These are phyloP conservation scores for Naganishia vaughanmartiniae DNA, from an alignment of 768 basidiomycete species.

Conservation along the genomic window DNA sequence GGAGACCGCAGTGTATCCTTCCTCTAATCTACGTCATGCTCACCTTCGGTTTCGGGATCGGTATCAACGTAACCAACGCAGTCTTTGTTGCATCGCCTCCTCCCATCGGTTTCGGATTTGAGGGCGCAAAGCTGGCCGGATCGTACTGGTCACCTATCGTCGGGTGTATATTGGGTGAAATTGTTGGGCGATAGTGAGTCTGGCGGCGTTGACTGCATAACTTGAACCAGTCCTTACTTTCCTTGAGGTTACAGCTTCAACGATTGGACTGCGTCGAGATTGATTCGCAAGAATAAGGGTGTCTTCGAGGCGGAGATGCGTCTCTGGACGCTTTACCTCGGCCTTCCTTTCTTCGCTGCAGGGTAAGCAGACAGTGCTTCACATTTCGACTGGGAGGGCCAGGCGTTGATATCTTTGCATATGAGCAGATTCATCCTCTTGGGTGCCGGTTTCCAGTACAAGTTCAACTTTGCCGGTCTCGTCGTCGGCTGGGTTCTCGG, in stretches of 20 bases:
- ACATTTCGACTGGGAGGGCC: neutral
- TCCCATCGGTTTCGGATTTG: conserved; percentile 60
- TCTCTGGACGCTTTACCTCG: conserved; percentile 62
- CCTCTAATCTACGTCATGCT: conserved; percentile 59
- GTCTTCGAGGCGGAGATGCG: conserved; percentile 65
- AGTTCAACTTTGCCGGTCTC: conserved; percentile 50
- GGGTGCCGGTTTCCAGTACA: conserved; percentile 59
- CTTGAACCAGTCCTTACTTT: too few species aligned
- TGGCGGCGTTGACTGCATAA: too few species aligned
- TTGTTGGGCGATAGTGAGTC: too few species aligned
- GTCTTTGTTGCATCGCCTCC: conserved; percentile 63
- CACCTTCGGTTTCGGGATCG: conserved; percentile 66
- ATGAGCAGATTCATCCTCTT: conserved; percentile 64
- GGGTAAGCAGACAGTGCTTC: neutral
- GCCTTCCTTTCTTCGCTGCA: conserved; percentile 56
- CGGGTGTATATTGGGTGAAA: too few species aligned
- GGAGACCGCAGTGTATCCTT: conserved; percentile 63
- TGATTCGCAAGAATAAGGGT: conserved; percentile 56
- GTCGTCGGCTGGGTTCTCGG: conserved; percentile 68
- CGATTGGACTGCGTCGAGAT: conserved; percentile 17
- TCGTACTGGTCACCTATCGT: conserved; percentile 15
- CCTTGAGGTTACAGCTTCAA: neutral
- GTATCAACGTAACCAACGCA: conserved; percentile 64
- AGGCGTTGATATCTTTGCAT: conserved; percentile 33
- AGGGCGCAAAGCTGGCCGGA: conserved; percentile 59